Evolutionary conservation across 2,329 filamentous ascomycete genomes (phyloP), one percentile per base, ranked within the genome.

Genomic region (Trichophyton benhamiae): DNA sequence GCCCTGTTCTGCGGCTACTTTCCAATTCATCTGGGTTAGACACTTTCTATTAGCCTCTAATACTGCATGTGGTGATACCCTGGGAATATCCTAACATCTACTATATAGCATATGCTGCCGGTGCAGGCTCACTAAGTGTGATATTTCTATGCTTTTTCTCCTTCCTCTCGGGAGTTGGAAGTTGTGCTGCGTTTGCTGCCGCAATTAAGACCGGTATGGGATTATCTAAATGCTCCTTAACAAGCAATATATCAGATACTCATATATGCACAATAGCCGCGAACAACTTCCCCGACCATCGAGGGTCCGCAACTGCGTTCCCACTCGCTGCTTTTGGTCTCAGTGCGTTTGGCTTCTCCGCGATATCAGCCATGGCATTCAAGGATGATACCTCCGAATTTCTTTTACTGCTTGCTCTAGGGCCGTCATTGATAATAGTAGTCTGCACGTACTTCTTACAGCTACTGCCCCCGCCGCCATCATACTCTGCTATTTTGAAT

Each of bases 321-420:
- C 92, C 94, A 4, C 76, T 97, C 61, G 89, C 94, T 61, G 91
- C 89, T 2, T 97, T 97, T 71, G 94, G 94, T 2, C 77, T 99
- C 62, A 96, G 91, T 72, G 94, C 94, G 60, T 94, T 99, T 76
- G 95, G 97, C 78, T 99, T 96, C 76, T 92, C 94, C 0, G 80
- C 86, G 1, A 75, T 95, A 38, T 89, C 90, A 22, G 83, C 84
- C 17, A 71, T 95, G 55, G 77, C 89, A 46, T 91, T 96, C 70
- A 88, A 89, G 1, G 89, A 90, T 44, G 85, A 95, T 68, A 94
- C 91, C 0, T 87, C 87, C 61, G 82, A 83, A 44, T 91, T 96
- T 67, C 80, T 99, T 62, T 78, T 92, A 65, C 77, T 97, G 30
- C 79, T 99, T 46, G 85, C 91, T 2, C 79, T 84, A 65, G 91